Base-by-base conservation (phyloP, 2,329 filamentous ascomycete genomes). In the Fusarium torulosum region DNA sequence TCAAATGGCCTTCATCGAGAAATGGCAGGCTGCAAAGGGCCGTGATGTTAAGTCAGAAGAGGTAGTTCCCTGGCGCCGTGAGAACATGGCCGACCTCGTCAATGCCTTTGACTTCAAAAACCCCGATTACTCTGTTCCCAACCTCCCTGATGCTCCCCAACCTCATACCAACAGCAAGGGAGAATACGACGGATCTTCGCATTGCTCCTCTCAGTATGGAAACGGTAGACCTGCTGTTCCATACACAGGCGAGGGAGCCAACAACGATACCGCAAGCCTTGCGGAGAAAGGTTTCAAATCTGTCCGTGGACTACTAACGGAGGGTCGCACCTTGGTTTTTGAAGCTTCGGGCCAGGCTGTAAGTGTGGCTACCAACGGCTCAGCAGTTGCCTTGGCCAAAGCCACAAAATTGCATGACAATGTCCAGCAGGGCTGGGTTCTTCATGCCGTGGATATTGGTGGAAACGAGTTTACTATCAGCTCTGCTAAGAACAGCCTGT, bases 11-110 rank as follows among this genome's bases (percentile, higher is more conserved):
- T 61, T 61, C 2, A 61, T 61, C 2, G 59, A 61, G 14, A 54
- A 33, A 5, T 61, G 59, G 59, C 59, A 61, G 1, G 56, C 56
- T 31, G 59, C 59, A 1, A 61, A 61, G 23, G 59, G 59, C 8
- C 47, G 59, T 0, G 20, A 61, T 6, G 59, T 61, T 15, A 42
- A 27, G 14, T 37, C 59, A 0, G 47, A 55, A 0, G 21, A 61
- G 20, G 20, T 61, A 13, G 41, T 61, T 3, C 56, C 46, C 1
- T 61, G 59, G 59, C 59, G 59, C 3, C 59, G 56, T 0, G 29
- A 61, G 6, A 61, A 55, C 29, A 61, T 61, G 59, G 59, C 59
- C 11, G 59, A 61, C 29, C 47, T 61, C 0, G 29, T 35, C 20
- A 61, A 61, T 17, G 59, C 59, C 4, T 61, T 61, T 3, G 59